Evolutionary conservation across 257 asterid species (phyloP).

Genomic region (Parsonsia alboflavescens): DNA sequence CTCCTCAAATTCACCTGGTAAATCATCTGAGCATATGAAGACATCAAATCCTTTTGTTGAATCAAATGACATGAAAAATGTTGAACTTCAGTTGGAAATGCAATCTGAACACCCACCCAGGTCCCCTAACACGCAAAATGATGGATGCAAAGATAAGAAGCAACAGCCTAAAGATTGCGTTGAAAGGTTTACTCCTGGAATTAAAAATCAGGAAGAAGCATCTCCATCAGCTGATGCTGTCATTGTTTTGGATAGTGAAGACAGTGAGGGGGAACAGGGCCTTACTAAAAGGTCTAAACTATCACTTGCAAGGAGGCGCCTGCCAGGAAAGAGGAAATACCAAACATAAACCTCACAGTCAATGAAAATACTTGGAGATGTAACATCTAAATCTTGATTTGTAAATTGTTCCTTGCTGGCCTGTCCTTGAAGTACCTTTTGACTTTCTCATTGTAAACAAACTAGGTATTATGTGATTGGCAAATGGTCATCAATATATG

Average conservation of each 20-base stretch:
- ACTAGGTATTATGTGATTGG: not conserved
- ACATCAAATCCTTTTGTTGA: constrained; percentile 29
- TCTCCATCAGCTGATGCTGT: constrained; percentile 30
- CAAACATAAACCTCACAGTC: not conserved
- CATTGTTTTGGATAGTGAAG: constrained; percentile 79
- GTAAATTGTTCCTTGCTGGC: not conserved
- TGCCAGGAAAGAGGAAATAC: constrained; percentile 46
- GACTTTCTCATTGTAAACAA: not conserved
- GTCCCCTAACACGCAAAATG: constrained; percentile 8
- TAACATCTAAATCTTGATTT: not conserved
- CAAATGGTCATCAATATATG: not conserved
- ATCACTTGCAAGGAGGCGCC: constrained; percentile 40
- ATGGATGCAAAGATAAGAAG: constrained; percentile 22
- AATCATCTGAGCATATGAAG: constrained; percentile 13
- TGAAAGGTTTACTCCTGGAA: constrained; percentile 15
- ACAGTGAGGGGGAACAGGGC: constrained; percentile 53
- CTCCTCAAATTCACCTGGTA: constrained; percentile 8
- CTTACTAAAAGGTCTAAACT: constrained; percentile 47
- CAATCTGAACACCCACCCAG: constrained; percentile 21
- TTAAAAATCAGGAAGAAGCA: constrained; percentile 21
- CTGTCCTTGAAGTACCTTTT: not conserved
- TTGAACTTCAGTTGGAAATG: constrained; percentile 17
- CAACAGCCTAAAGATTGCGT: constrained; percentile 24
- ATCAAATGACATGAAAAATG: constrained; percentile 15
- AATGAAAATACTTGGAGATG: not conserved